These are phyloP conservation scores for Globisporangium sylvaticum DNA, from an alignment of 352 stramenopile species.

Conservation along the genomic window DNA sequence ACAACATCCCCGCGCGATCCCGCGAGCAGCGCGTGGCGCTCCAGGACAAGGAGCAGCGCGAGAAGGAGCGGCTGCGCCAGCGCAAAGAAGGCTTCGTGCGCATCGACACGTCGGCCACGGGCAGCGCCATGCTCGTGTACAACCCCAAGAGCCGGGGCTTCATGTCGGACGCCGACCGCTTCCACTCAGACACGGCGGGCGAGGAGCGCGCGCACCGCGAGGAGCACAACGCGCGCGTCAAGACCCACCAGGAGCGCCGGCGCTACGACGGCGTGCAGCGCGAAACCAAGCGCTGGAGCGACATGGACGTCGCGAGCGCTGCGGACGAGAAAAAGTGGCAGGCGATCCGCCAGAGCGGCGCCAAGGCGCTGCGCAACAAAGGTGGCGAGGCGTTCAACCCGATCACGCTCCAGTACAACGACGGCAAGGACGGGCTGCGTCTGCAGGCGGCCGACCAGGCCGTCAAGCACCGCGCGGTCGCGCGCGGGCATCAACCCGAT, in stretches of 20 bases:
- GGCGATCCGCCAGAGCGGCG: constrained; percentile 51
- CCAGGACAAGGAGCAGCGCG: constrained; percentile 72
- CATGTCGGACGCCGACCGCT: constrained; percentile 84
- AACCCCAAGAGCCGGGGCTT: constrained; percentile 59
- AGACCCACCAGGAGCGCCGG: constrained; percentile 62
- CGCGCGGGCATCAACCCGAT: constrained; percentile 87
- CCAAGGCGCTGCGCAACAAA: constrained; percentile 86
- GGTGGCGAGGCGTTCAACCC: constrained; percentile 84
- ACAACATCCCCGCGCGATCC: constrained; percentile 74
- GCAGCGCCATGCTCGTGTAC: constrained; percentile 70
- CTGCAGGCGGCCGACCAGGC: constrained; percentile 60
- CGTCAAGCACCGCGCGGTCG: constrained; percentile 69
- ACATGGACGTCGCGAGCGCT: constrained; percentile 61
- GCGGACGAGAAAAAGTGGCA: constrained; percentile 73
- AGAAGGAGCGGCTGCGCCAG: constrained; percentile 64
- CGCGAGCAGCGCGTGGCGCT: constrained; percentile 66
- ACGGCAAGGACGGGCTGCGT: constrained; percentile 73
- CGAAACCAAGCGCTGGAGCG: constrained; percentile 83
- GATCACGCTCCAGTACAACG: constrained; percentile 86
- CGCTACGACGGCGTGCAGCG: constrained; percentile 55
- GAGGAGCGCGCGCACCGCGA: constrained; percentile 73
- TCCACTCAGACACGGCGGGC: constrained; percentile 87
- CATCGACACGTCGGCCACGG: constrained; percentile 63
- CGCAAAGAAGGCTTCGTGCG: constrained; percentile 68
- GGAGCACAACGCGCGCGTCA: constrained; percentile 38